Evolutionary conservation across 768 basidiomycete species (phyloP).

Genomic region (Suillus hirtellus): DNA sequence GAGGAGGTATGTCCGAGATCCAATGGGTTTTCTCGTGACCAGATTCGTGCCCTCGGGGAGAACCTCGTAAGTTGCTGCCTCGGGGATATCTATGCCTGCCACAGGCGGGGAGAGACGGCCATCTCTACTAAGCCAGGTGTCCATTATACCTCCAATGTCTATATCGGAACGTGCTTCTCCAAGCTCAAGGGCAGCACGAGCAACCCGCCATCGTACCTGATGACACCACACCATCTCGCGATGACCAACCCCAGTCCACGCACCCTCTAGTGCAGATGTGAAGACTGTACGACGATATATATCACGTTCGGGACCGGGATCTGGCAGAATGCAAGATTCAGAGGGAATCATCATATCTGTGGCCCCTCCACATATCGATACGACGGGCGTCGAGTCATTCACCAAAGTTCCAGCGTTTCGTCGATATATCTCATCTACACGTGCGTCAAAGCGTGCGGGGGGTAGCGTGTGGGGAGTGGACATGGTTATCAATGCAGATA

Average conservation of each 20-base stretch:
- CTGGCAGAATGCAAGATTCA: conserved; percentile 75
- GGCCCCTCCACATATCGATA: conserved; percentile 90
- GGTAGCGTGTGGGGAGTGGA: conserved; percentile 89
- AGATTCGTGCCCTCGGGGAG: conserved; percentile 42
- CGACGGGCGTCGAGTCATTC: conserved; percentile 58
- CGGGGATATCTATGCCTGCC: conserved; percentile 13
- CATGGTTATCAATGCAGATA: conserved; percentile 91
- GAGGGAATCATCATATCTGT: conserved; percentile 91
- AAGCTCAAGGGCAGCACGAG: conserved; percentile 75
- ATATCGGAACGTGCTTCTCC: conserved; percentile 32
- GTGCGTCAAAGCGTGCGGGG: conserved; percentile 83
- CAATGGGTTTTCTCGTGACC: conserved; percentile 43
- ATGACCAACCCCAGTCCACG: conserved; percentile 95
- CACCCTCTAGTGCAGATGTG: conserved; percentile 84
- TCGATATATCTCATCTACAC: conserved; percentile 74
- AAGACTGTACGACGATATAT: conserved; percentile 68
- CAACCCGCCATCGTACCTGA: conserved; percentile 89
- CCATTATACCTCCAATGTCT: conserved; percentile 43
- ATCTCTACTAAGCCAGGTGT: conserved; percentile 65
- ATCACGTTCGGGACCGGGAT: conserved; percentile 13
- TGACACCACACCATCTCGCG: conserved; percentile 99
- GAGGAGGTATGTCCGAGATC: conserved; percentile 50
- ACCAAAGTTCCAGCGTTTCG: conserved; percentile 42
- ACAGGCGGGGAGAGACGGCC: conserved; percentile 47
- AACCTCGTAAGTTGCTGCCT: conserved; percentile 34